Conservation (phyloP, 495 filamentous ascomycete species). For the Aspergillus steynii region DNA sequence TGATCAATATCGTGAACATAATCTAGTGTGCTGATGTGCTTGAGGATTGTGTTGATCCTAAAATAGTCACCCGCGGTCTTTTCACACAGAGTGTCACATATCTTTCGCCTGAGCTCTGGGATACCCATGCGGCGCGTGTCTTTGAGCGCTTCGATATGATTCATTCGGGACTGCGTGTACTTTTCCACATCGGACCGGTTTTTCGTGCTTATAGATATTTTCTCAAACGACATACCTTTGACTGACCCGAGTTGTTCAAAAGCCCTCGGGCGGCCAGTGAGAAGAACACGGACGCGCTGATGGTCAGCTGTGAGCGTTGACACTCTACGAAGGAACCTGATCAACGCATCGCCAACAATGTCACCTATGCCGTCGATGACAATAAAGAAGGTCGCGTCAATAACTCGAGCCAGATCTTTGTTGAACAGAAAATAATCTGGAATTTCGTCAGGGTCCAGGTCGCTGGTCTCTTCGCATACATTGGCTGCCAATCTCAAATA, state of each 20-base stretch:
- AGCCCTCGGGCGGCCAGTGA: slow-evolving; percentile 19
- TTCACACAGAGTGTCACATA: slow-evolving; percentile 28
- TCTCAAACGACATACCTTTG: slow-evolving; percentile 13
- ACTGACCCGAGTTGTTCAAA: slow-evolving; percentile 16
- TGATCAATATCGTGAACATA: slow-evolving; percentile 37
- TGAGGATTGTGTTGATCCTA: slow-evolving; percentile 34
- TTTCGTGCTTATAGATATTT: slow-evolving; percentile 22
- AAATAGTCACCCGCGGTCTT: slow-evolving; percentile 40
- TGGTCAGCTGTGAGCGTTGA: slow-evolving; percentile 9
- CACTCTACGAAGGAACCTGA: slow-evolving; percentile 23
- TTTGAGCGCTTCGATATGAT: slow-evolving; percentile 20
- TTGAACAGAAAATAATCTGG: slow-evolving; percentile 33
- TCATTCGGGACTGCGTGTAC: slow-evolving; percentile 29
- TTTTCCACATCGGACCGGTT: slow-evolving; percentile 35
- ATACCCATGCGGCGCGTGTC: slow-evolving; percentile 23
- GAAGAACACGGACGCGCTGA: slow-evolving; percentile 18
- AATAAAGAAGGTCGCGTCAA: slow-evolving; percentile 36
- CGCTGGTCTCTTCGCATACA: slow-evolving; percentile 26
- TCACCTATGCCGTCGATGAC: slow-evolving; percentile 35
- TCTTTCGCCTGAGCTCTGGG: slow-evolving; percentile 30
- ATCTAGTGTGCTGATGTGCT: slow-evolving; percentile 36
- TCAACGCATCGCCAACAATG: slow-evolving; percentile 26
- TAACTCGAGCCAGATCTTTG: slow-evolving; percentile 22
- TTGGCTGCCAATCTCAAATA: slow-evolving; percentile 36
- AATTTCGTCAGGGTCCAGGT: slow-evolving; percentile 33